A percentile compares a stretch with the other conserved stretches of the same genome.
Evolutionary conservation across 75 land plant species (phyloP).

Genomic region (Sequoiadendron giganteum): DNA sequence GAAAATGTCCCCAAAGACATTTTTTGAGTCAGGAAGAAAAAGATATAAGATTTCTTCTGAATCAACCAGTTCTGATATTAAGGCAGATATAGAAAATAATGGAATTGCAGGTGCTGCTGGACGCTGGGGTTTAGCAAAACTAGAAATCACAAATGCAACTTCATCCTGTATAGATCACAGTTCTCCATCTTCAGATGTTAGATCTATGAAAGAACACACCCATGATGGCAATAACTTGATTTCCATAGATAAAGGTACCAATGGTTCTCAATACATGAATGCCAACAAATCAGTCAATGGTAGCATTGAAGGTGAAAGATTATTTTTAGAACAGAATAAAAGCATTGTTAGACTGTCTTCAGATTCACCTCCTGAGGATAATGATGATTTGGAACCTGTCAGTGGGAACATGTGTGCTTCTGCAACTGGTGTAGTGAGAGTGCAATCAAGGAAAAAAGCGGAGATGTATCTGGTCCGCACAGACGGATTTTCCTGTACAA

Average conservation of each 20-base stretch:
- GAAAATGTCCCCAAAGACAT: conserved; percentile 44
- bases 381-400: conserved; percentile 40
- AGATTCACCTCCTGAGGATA: conserved; percentile 14
- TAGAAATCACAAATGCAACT: conserved; percentile 21
- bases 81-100: conserved; percentile 5
- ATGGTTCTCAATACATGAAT: neutral
- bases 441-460: conserved; percentile 96
- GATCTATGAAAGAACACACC: neutral
- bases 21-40: conserved; percentile 18
- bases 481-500: conserved; percentile 90
- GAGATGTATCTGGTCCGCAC: conserved; percentile 99
- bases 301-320: neutral
- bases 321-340: neutral
- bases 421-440: conserved; percentile 93
- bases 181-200: neutral
- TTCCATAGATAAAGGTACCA: neutral
- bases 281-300: neutral
- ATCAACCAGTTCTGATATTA: conserved; percentile 8
- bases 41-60: conserved; percentile 15
- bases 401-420: conserved; percentile 97
- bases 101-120: conserved; percentile 23
- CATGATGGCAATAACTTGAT: neutral
- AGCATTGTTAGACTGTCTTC: neutral
- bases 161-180: neutral
- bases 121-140: conserved; percentile 24